Evolutionary conservation across 148 eudicot genomes (phyloP), one percentile per base, ranked within the genome.

Genomic region (Simmondsia chinensis): DNA sequence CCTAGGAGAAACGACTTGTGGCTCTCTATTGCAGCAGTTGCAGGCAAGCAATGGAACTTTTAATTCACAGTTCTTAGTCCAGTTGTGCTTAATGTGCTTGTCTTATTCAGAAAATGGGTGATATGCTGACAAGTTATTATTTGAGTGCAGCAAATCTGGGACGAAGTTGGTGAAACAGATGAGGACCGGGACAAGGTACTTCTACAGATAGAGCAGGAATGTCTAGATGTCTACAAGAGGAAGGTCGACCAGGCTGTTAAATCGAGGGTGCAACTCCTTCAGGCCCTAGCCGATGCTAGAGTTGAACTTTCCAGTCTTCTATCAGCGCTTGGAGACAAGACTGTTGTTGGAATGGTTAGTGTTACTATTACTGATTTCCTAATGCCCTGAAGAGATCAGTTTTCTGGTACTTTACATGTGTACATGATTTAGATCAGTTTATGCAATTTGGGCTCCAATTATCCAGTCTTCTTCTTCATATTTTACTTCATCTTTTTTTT

Each of bases 171-270:
- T 55, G 99, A 86, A 68, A 76, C 51, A 20, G 99, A 91, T 24
- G 99, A 86, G 47, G 96, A 79, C 47, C 65, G 99, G 52, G 96
- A 91, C 62, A 82, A 71, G 77, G 86, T 91, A 94, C 94, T 91
- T 30, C 74, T 93, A 41, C 96, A 86, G 66, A 61, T 93, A 50
- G 94, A 93, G 61, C 83, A 73, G 56, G 99, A 93, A 48, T 93
- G 99, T 59, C 65, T 93, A 56, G 96, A 86, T 68, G 99, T 93
- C 3, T 86, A 93, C 68, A 93, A 73, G 73, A 74, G 96, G 66
- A 93, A 93, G 64, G 99, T 93, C 57, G 99, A 93, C 56, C 76
- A 31, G 59, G 99, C 99, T 51, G 94, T 73, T 27, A 86, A 72
- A 59, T 86, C 99, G 41, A 64, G 99, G 56, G 94, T 87, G 20